Evolutionary conservation across 2,329 filamentous ascomycete species (phyloP).

Genomic region (Basipetospora chlamydospora): DNA sequence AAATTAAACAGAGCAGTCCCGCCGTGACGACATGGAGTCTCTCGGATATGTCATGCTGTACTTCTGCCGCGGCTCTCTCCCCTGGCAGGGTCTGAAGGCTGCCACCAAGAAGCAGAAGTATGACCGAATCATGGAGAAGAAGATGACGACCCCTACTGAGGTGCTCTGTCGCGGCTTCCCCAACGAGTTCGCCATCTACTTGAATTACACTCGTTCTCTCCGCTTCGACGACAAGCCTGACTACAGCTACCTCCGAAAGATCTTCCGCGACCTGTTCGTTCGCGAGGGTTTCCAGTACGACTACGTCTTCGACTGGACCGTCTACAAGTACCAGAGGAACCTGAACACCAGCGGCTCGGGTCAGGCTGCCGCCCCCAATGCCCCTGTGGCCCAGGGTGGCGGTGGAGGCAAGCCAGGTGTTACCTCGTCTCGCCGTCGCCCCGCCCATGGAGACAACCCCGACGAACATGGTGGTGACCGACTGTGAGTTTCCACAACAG

Average conservation of each 20-base stretch:
- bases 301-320: slow-evolving; percentile 99
- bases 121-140: slow-evolving; percentile 99
- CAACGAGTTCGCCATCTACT: slow-evolving; percentile 98
- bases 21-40: slow-evolving; percentile 98
- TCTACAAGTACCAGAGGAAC: slow-evolving; percentile 99
- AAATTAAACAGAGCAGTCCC: slow-evolving; percentile 65
- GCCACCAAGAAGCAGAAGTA: slow-evolving; percentile 99
- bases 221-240: slow-evolving; percentile 99
- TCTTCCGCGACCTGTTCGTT: slow-evolving; percentile 98
- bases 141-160: slow-evolving; percentile 99
- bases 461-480: slow-evolving; percentile 3
- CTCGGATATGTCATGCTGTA: slow-evolving; percentile 99
- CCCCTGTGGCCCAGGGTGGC: neutral
- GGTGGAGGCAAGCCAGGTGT: neutral
- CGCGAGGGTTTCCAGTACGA: slow-evolving; percentile 99
- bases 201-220: slow-evolving; percentile 97
- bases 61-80: slow-evolving; percentile 97
- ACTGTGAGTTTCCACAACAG: slow-evolving; percentile 6
- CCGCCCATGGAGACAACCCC: neutral
- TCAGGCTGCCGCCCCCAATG: slow-evolving; percentile 3
- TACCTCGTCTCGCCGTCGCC: slow-evolving; percentile 4
- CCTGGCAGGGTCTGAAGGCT: slow-evolving; percentile 97
- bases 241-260: slow-evolving; percentile 99
- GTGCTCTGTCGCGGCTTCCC: slow-evolving; percentile 98
- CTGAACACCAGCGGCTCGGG: slow-evolving; percentile 3